Conservation (phyloP, 352 stramenopile species). For the Blastocystis sp. region DNA sequence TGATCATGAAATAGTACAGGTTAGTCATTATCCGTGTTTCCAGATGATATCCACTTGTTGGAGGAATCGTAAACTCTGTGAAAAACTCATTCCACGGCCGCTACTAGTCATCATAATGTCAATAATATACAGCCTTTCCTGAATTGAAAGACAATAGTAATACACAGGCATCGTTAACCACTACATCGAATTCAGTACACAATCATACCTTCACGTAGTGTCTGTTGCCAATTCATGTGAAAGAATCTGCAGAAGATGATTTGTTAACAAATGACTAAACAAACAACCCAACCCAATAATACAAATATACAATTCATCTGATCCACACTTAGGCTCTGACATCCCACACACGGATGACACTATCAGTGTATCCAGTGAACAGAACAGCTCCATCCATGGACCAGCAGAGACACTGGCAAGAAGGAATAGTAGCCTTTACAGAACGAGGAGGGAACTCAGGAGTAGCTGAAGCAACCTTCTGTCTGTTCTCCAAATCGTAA, state of each 20-base stretch:
- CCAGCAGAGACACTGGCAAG: conserved; percentile 94
- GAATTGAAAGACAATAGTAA: neutral
- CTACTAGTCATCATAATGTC: neutral
- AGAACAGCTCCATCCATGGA: too few relatives aligned
- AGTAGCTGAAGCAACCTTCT: too few relatives aligned
- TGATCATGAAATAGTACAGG: conserved; percentile 18
- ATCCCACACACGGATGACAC: conserved; percentile 81
- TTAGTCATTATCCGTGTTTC: conserved; percentile 26
- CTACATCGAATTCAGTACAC: neutral
- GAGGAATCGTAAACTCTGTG: neutral
- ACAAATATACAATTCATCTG: neutral
- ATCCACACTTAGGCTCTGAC: conserved; percentile 4
- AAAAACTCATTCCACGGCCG: conserved; percentile 39
- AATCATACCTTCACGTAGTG: neutral
- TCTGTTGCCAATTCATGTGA: conserved; percentile 20
- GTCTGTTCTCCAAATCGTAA: too few relatives aligned
- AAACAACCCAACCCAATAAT: neutral
- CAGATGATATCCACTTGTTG: neutral
- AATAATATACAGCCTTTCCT: neutral
- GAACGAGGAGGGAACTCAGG: conserved; percentile 77
- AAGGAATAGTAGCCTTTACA: conserved; percentile 84
- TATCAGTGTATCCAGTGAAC: conserved; percentile 98
- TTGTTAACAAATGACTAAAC: neutral
- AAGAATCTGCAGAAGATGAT: neutral
- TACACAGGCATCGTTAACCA: neutral